These are phyloP conservation scores for Adansonia gregorii DNA, from an alignment of 441 rosid species.

Conservation along the genomic window DNA sequence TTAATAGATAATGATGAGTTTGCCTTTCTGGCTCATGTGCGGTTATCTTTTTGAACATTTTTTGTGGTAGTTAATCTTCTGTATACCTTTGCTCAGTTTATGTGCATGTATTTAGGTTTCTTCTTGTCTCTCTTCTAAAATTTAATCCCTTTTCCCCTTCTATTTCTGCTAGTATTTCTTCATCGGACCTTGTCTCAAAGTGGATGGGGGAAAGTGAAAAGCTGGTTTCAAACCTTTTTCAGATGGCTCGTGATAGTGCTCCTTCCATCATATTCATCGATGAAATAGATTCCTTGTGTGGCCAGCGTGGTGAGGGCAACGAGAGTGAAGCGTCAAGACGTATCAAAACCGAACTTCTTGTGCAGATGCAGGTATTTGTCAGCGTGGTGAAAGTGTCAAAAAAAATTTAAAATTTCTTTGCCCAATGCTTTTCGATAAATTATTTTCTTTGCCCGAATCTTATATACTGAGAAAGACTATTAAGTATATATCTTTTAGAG, in stretches of 20 bases:
- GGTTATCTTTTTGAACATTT: not conserved
- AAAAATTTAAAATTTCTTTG: not conserved
- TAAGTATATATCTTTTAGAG: not conserved
- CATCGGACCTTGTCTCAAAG: slow-evolving; percentile 96
- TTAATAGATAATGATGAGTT: not conserved
- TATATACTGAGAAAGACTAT: not conserved
- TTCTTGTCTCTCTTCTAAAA: not conserved
- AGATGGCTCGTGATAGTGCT: slow-evolving; percentile 98
- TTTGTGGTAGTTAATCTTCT: not conserved
- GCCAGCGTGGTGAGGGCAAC: slow-evolving; percentile 96
- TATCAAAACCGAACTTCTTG: slow-evolving; percentile 97
- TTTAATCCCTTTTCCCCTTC: slow-evolving; percentile 27
- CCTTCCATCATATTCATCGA: too few relatives aligned
- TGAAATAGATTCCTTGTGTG: slow-evolving; percentile 97
- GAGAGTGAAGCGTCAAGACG: slow-evolving; percentile 99
- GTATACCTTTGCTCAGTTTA: not conserved
- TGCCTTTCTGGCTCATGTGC: not conserved
- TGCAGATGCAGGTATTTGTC: slow-evolving; percentile 91
- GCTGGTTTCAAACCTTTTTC: slow-evolving; percentile 91
- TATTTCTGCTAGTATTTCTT: slow-evolving; percentile 65
- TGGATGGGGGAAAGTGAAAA: slow-evolving; percentile 99
- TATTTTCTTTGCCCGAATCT: not conserved
- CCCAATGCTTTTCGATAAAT: not conserved
- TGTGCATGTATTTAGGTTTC: not conserved
- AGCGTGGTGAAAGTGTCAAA: slow-evolving; percentile 10